Base-by-base conservation (phyloP, 257 asterid species). In the Scutellaria barbata region DNA sequence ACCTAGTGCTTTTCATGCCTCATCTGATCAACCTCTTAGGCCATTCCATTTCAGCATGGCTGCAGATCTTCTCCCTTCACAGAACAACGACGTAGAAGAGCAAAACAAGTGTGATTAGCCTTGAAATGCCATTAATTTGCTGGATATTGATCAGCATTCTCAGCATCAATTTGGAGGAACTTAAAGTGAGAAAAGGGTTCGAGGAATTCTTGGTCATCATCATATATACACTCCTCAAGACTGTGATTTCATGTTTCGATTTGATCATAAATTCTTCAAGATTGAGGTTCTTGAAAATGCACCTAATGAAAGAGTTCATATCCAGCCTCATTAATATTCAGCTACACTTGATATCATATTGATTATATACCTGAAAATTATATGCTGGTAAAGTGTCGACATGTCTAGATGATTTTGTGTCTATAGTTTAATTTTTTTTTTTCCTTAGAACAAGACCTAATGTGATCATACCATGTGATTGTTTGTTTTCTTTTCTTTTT, bases 21-120 rank as follows among this genome's bases (percentile, higher is more conserved):
- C 72, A 6, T 41, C 8, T 25, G n/a, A n/a, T n/a, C n/a, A n/a
- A n/a, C n/a, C 37, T 2, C 67, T 72, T 20, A 79, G 86, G 73
- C 84, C 88, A 4, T 82, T 87, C 64, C 83, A 77, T 61, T 81
- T 83, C 72, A 76, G 71, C 56, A 63, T 73, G 59, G 73, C 81
- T 8, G 78, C 83, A 4, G 83, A 83, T 62, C 81, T 82, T 77
- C 88, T 74, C 17, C 75, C 76, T 39, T 76, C 69, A 8, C 48
- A 77, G 42, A 73, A 73, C 56, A 67, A 63, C 3, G 35, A 3
- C 35, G 35, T 0, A 4, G 58, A 25, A 17, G 76, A 75, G 52
- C 64, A 69, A 18, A 74, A 53, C 64, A 74, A 76, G 25, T 77
- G 62, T 55, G 53, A 57, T 30, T 69, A 77, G 37, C 20, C 33